These are phyloP conservation scores for Dendrostoma leiphaemia DNA, from an alignment of 2,329 filamentous ascomycete genomes.

Conservation along the genomic window DNA sequence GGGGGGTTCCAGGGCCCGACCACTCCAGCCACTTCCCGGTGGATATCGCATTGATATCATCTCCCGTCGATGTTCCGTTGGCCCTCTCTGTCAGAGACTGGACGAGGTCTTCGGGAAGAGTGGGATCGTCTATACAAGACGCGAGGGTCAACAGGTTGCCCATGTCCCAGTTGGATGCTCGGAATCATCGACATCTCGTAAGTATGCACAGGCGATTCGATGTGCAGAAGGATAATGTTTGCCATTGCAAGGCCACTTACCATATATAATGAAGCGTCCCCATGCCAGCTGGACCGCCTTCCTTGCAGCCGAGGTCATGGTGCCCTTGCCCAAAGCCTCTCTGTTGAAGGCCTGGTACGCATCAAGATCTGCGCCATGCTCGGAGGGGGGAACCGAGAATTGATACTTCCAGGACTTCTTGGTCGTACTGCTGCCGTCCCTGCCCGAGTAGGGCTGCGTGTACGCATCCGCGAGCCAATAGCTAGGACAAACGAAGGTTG, in stretches of 20 bases:
- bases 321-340: constrained; percentile 6
- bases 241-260: background rate
- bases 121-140: constrained; percentile 26
- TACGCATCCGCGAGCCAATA: constrained; percentile 51
- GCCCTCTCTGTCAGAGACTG: background rate
- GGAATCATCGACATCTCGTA: too few relatives aligned
- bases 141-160: background rate
- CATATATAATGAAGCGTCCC: constrained; percentile 39
- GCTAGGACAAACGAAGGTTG: constrained; percentile 50
- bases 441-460: constrained; percentile 22
- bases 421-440: constrained; percentile 13
- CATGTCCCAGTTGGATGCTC: too few relatives aligned
- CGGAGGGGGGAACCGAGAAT: constrained; percentile 34
- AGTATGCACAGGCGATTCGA: too few relatives aligned
- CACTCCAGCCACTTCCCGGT: constrained; percentile 15
- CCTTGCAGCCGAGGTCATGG: constrained; percentile 23
- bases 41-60: constrained; percentile 2
- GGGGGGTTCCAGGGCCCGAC: background rate
- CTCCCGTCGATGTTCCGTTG: constrained; percentile 10
- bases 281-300: constrained; percentile 23
- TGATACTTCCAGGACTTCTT: constrained; percentile 41
- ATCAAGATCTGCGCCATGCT: constrained; percentile 36
- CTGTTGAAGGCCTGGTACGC: constrained; percentile 22
- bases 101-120: constrained; percentile 22
- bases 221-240: too few relatives aligned